phyloP scores from a whole-genome alignment of 2,329 filamentous ascomycete species.

The Monosporascus sp. region DNA sequence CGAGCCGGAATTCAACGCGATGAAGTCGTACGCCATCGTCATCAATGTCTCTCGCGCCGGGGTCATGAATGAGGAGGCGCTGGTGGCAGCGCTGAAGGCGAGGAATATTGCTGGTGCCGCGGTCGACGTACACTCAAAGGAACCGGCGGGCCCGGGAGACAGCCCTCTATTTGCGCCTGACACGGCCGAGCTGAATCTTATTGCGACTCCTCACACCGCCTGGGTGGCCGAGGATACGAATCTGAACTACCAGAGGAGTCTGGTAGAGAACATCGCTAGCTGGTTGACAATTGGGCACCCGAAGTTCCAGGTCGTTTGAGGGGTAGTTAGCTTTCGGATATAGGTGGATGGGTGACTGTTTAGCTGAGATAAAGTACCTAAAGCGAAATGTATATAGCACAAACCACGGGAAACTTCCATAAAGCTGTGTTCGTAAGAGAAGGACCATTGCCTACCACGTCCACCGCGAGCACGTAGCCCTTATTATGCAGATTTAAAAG shows the following conservation, averaged over 20 bases:
- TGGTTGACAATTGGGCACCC: constrained; percentile 18
- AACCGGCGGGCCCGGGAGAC: constrained; percentile 19
- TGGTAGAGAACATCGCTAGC: constrained; percentile 17
- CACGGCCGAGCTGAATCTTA: constrained; percentile 21
- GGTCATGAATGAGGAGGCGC: constrained; percentile 24
- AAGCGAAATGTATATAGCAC: too few species aligned
- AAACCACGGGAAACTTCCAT: too few species aligned
- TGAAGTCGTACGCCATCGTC: constrained; percentile 18
- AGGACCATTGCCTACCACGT: too few species aligned
- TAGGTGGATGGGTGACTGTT: too few species aligned
- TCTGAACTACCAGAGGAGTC: constrained; percentile 17
- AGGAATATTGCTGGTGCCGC: constrained; percentile 22
- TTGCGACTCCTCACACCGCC: constrained; percentile 26
- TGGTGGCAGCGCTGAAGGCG: constrained; percentile 20
- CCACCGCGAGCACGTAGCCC: too few species aligned
- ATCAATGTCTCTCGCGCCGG: constrained; percentile 28
- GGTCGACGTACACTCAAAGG: constrained; percentile 22
- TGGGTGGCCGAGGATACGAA: constrained; percentile 26
- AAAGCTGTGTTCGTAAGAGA: too few species aligned
- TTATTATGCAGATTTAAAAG: too few species aligned
- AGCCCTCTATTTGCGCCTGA: constrained; percentile 16
- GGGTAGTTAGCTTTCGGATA: not conserved
- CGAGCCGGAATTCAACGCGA: constrained; percentile 15
- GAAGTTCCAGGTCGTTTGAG: constrained; percentile 14
- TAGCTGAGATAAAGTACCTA: too few species aligned